Percentiles rank a stretch among this genome's conserved stretches.
Conservation (phyloP, 1,284 basidiomycete species). For the Vanrija sp. region DNA sequence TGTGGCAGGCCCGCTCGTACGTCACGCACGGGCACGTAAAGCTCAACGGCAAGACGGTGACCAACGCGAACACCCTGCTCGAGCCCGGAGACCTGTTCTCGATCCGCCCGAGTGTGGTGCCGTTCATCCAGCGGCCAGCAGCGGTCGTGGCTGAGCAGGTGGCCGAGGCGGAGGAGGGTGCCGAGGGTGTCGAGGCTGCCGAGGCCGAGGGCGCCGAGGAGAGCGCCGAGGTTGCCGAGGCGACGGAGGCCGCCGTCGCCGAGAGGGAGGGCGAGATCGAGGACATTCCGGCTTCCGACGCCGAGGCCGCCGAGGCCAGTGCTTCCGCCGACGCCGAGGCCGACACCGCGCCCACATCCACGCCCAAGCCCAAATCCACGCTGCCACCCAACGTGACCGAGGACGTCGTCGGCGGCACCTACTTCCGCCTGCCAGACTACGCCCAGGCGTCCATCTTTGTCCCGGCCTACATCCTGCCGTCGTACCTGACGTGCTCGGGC, state of each 20-base stretch:
- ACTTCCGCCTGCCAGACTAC: slow-evolving; percentile 81
- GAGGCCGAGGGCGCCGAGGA: slow-evolving; percentile 10
- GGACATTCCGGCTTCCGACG: slow-evolving; percentile 3
- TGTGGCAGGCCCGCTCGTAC: slow-evolving; percentile 81
- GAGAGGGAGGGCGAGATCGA: slow-evolving; percentile 9
- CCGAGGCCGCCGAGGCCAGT: background rate
- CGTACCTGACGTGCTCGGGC: slow-evolving; percentile 84
- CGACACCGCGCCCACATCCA: background rate
- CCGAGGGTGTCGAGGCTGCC: slow-evolving; percentile 16
- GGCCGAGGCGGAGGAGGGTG: slow-evolving; percentile 26
- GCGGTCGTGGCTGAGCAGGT: slow-evolving; percentile 19
- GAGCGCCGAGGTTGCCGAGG: slow-evolving; percentile 11
- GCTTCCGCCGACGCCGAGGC: background rate
- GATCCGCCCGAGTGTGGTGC: slow-evolving; percentile 75
- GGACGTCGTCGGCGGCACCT: slow-evolving; percentile 12
- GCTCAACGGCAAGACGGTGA: slow-evolving; percentile 84
- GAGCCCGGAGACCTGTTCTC: slow-evolving; percentile 92
- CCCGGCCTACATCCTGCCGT: slow-evolving; percentile 89
- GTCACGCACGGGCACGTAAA: slow-evolving; percentile 83
- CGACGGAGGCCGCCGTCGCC: slow-evolving; percentile 3
- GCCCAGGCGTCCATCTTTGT: slow-evolving; percentile 91
- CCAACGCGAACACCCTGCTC: slow-evolving; percentile 81
- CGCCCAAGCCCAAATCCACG: slow-evolving; percentile 2
- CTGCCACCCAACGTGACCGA: background rate
- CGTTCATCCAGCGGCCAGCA: slow-evolving; percentile 56